phyloP scores from a whole-genome alignment of 1,139 yeast genomes.

The Blastobotrys illinoisensis region DNA sequence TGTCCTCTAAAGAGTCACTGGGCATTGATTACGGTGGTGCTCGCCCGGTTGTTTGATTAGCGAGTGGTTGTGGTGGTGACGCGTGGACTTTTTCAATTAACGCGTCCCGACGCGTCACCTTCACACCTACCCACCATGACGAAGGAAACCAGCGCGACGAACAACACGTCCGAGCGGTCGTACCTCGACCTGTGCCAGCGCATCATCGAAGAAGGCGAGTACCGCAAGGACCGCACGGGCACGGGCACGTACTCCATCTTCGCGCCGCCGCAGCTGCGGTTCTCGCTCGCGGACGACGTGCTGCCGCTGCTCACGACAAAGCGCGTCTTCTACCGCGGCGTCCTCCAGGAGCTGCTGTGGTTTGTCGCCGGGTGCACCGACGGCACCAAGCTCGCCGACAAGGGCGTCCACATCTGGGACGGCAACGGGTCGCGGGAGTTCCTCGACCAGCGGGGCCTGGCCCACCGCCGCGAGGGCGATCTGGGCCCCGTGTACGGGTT shows the following conservation, averaged over 20 bases:
- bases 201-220: conserved; percentile 80
- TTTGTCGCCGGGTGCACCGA: conserved; percentile 87
- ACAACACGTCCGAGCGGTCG: conserved; percentile 65
- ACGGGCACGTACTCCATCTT: conserved; percentile 88
- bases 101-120: background rate
- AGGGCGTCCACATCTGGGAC: conserved; percentile 95
- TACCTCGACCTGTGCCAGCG: conserved; percentile 75
- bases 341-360: conserved; percentile 88
- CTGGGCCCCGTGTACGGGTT: conserved; percentile 98
- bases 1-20: too few species aligned
- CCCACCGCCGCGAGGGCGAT: conserved; percentile 83
- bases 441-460: conserved; percentile 75
- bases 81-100: background rate
- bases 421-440: conserved; percentile 97
- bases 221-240: conserved; percentile 93
- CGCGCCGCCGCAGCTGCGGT: conserved; percentile 94
- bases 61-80: too few species aligned
- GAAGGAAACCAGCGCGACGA: conserved; percentile 1
- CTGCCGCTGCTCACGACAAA: conserved; percentile 92
- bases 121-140: background rate
- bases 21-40: too few species aligned
- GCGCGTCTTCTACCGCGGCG: conserved; percentile 84
- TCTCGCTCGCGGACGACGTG: conserved; percentile 61
- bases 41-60: too few species aligned
- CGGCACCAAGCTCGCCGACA: conserved; percentile 67